phyloP scores from a whole-genome alignment of 441 rosid genomes.

The Euphorbia schlechtendalii region DNA sequence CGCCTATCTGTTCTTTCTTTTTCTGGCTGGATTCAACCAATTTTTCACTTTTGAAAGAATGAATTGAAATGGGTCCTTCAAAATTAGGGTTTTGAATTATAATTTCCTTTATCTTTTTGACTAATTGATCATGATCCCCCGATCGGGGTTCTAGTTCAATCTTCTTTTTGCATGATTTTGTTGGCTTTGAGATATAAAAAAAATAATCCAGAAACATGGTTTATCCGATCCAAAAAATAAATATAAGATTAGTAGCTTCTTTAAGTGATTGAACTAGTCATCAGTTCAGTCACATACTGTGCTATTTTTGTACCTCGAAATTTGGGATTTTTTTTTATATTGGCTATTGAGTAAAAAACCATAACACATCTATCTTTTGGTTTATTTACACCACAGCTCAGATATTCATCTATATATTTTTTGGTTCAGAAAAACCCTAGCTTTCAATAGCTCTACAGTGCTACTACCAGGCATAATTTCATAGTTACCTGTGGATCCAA shows the following conservation, averaged over 20 bases:
- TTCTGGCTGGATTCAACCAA: slow-evolving; percentile 30
- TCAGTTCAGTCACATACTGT: slow-evolving; percentile 23
- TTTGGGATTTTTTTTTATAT: slow-evolving; percentile 31
- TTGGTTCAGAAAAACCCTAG: slow-evolving; percentile 11
- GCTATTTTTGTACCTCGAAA: slow-evolving; percentile 45
- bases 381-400: too few relatives aligned
- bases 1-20: slow-evolving; percentile 26
- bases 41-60: slow-evolving; percentile 23
- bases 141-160: background rate
- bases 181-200: slow-evolving; percentile 38
- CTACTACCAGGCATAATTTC: background rate
- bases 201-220: slow-evolving; percentile 17
- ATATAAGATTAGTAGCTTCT: slow-evolving; percentile 36
- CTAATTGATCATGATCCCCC: background rate
- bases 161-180: slow-evolving; percentile 33
- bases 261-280: slow-evolving; percentile 60
- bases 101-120: slow-evolving; percentile 20
- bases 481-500: background rate
- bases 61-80: slow-evolving; percentile 27
- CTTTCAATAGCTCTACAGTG: background rate
- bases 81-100: slow-evolving; percentile 28
- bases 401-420: slow-evolving; percentile 10
- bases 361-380: too few relatives aligned
- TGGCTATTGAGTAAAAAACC: slow-evolving; percentile 29
- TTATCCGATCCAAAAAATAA: slow-evolving; percentile 33